Base-by-base conservation (phyloP, 345 rosid genomes). In the Pseudoturritis turrita region DNA sequence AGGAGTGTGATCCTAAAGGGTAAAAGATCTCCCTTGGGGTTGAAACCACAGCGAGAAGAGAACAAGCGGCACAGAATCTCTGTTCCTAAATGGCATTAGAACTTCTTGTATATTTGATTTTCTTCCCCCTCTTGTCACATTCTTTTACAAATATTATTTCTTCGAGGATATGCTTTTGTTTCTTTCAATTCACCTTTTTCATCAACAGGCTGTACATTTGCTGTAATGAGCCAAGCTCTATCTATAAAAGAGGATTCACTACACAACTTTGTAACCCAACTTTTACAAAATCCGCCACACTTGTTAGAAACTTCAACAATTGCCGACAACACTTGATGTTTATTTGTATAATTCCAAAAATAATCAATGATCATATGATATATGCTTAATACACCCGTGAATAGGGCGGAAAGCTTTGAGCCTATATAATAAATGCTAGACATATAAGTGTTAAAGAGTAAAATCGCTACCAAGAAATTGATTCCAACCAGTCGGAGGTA, bases 401-500 rank as follows among this genome's bases (percentile, higher is more conserved):
- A 47, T 74, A 33, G 73, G 51, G 29, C 46, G 23, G 29, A 35
- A 54, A 41, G 28, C 36, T 26, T 51, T 10, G 50, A 28, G 62
- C 68, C 68, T 74, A 59, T 74, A 59, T 31, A 23, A 80, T 28
- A 70, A 84, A 79, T 81, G 78, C 46, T 52, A 69, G 56, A 28
- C 19, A 44, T 39, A 2, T 28, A 45, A 59, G 12, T 22, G 47
- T 40, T 55, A 72, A 49, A 44, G 57, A 22, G 26, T 73, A 65
- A 52, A 55, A 44, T 49, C 37, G 5, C 65, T 68, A 89, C 74
- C 81, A 81, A 74, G 60, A 73, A 71, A 71, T 37, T n/a, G 97
- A 86, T 63, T 91, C 94, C 70, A 95, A 80, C 97, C 90, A 92
- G 70, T 91, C 96, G 8, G 96, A 89, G 18, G 86, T 71, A 14